Conservation (phyloP, 1,139 yeast species). For the Pneumocystis sp. region DNA sequence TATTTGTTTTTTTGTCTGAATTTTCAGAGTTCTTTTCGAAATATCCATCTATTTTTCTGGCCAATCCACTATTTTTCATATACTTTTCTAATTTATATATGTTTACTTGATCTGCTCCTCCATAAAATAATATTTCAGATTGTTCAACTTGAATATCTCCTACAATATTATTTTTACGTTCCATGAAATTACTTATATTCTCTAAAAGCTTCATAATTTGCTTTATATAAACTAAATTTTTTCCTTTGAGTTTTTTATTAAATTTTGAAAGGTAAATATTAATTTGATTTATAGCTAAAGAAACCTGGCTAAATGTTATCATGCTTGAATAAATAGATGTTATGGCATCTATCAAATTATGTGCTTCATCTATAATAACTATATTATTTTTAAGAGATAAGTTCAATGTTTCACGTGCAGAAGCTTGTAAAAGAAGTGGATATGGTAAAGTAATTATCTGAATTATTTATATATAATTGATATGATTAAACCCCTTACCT, state of each 20-base stretch:
- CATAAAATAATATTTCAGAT: conserved; percentile 30
- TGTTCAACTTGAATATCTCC: conserved; percentile 42
- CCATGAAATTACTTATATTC: conserved; percentile 33
- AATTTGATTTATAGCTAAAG: conserved; percentile 28
- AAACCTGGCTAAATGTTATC: conserved; percentile 38
- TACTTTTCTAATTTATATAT: conserved; percentile 53
- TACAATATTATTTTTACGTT: conserved; percentile 23
- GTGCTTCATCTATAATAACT: conserved; percentile 85
- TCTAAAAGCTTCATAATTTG: conserved; percentile 49
- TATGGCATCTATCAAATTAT: conserved; percentile 67
- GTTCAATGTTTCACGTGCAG: conserved; percentile 46
- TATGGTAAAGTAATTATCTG: conserved; percentile 65
- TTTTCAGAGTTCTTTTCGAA: conserved; percentile 26
- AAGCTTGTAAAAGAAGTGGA: conserved; percentile 54
- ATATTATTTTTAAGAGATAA: conserved; percentile 49
- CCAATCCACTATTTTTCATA: conserved; percentile 54
- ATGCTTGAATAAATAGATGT: conserved; percentile 52
- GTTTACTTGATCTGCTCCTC: conserved; percentile 49
- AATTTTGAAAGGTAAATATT: conserved; percentile 43
- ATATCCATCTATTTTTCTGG: conserved; percentile 69
- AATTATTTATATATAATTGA: background rate
- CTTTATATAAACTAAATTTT: conserved; percentile 54
- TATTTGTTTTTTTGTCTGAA: conserved; percentile 12
- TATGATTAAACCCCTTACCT: conserved; percentile 20
- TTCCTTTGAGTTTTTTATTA: conserved; percentile 47